phyloP scores from a whole-genome alignment of 257 asterid genomes.

The Plantago elongata region DNA sequence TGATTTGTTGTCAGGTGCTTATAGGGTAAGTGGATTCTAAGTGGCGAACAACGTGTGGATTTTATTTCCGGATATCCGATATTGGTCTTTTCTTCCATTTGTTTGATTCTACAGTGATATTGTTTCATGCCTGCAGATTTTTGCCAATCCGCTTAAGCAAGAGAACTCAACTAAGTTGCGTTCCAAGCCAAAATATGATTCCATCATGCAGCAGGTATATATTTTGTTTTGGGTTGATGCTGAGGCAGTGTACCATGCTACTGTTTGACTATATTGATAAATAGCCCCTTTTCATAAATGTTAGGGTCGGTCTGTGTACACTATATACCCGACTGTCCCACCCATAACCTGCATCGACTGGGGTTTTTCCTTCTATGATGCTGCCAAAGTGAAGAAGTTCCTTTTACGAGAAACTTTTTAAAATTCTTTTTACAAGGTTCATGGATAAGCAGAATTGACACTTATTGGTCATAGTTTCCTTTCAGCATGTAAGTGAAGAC shows the following conservation, averaged over 20 bases:
- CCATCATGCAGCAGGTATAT: slow-evolving; percentile 77
- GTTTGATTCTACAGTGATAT: background rate
- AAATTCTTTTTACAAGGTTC: too few species aligned
- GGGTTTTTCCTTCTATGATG: too few species aligned
- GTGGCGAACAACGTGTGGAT: background rate
- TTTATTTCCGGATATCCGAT: background rate
- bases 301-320: background rate
- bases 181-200: slow-evolving; percentile 58
- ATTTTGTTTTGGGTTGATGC: slow-evolving; percentile 4
- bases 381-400: too few species aligned
- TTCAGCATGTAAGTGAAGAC: background rate
- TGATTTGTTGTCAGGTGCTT: slow-evolving; percentile 64
- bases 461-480: too few species aligned
- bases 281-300: background rate
- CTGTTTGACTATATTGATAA: slow-evolving; percentile 12
- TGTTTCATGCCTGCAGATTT: slow-evolving; percentile 44
- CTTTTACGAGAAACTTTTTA: too few species aligned
- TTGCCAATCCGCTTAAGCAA: slow-evolving; percentile 40
- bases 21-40: slow-evolving; percentile 44
- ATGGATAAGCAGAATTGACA: too few species aligned
- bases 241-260: background rate
- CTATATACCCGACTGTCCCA: too few species aligned
- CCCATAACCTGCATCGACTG: too few species aligned
- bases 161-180: slow-evolving; percentile 51
- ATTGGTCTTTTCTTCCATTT: background rate